Conservation (phyloP, 768 basidiomycete species). For the Psilocybe subaeruginosa region DNA sequence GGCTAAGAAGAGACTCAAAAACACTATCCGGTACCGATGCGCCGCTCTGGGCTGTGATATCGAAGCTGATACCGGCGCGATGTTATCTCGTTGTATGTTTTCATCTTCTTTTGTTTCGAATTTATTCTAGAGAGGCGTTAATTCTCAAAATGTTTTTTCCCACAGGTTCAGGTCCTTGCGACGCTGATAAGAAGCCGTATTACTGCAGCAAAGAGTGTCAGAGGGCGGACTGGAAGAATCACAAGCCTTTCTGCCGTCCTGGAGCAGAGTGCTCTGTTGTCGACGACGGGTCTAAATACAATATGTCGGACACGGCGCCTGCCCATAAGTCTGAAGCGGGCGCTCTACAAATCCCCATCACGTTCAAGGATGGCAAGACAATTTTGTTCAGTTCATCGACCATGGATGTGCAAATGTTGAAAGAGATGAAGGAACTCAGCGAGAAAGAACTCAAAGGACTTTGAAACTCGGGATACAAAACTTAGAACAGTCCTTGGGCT, state of each 20-base stretch:
- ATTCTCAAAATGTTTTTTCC: neutral
- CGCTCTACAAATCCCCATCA: constrained; percentile 29
- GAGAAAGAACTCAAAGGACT: neutral
- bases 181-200: constrained; percentile 32
- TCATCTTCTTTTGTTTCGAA: neutral
- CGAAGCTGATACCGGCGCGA: constrained; percentile 28
- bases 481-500: too few relatives aligned
- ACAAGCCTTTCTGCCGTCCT: constrained; percentile 36
- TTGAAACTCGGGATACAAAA: too few relatives aligned
- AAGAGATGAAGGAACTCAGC: constrained; percentile 21
- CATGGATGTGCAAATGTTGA: constrained; percentile 29
- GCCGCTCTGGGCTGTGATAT: constrained; percentile 29
- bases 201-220: constrained; percentile 35
- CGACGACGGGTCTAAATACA: constrained; percentile 18
- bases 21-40: constrained; percentile 30
- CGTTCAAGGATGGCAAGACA: constrained; percentile 23
- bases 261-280: constrained; percentile 34
- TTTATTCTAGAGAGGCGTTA: neutral
- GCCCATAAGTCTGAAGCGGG: constrained; percentile 13
- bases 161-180: constrained; percentile 32
- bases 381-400: constrained; percentile 30
- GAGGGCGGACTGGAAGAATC: constrained; percentile 36
- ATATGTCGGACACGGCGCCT: constrained; percentile 1
- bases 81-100: constrained; percentile 26
- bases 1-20: constrained; percentile 26